Percentiles rank a stretch among this genome's conserved stretches.
Evolutionary conservation across 371 early-diverging fungal genomes (phyloP).

Genomic region (Sporodiniella umbellata): DNA sequence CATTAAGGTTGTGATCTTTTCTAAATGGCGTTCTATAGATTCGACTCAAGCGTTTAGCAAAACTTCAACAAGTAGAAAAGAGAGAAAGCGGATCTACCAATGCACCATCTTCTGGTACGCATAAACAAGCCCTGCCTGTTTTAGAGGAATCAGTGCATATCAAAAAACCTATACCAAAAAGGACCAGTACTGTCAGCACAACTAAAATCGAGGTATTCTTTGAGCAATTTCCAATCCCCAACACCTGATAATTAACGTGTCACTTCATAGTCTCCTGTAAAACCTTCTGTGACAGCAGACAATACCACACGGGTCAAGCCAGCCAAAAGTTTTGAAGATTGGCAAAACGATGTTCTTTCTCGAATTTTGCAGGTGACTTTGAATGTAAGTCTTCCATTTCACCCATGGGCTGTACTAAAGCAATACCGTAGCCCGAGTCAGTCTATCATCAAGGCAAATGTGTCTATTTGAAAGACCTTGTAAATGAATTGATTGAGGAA

Average conservation of each 20-base stretch:
- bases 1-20: background rate
- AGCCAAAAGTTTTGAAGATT: conserved; percentile 71
- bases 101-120: conserved; percentile 2
- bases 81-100: conserved; percentile 3
- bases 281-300: too few species aligned
- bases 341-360: conserved; percentile 83
- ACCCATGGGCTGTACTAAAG: background rate
- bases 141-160: conserved; percentile 16
- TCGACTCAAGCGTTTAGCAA: conserved; percentile 68
- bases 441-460: conserved; percentile 34
- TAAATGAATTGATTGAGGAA: conserved; percentile 41
- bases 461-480: conserved; percentile 35
- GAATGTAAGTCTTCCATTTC: conserved; percentile 47
- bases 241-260: too few species aligned
- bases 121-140: conserved; percentile 13
- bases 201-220: background rate
- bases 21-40: conserved; percentile 50
- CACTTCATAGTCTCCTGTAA: too few species aligned
- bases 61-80: conserved; percentile 44
- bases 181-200: background rate
- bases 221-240: background rate
- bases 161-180: conserved; percentile 12
- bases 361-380: conserved; percentile 82
- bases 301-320: conserved; percentile 23
- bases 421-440: conserved; percentile 24